A percentile compares a stretch with the other conserved stretches of the same genome.
Evolutionary conservation across 768 basidiomycete genomes (phyloP).

Genomic region (Rhizopogon roseolus): DNA sequence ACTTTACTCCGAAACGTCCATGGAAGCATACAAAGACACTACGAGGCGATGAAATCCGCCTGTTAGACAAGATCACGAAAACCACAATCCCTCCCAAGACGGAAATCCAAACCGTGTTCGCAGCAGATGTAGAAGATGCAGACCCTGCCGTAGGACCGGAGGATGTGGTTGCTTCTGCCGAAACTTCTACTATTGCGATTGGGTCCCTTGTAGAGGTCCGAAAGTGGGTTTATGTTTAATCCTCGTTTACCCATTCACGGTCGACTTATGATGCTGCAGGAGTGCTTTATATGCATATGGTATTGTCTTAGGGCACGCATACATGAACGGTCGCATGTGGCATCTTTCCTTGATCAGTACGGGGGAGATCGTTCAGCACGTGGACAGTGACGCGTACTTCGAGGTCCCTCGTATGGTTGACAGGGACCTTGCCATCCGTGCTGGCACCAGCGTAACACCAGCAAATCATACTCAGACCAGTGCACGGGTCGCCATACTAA

Average conservation of each 20-base stretch:
- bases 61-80: conserved; percentile 17
- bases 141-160: conserved; percentile 6
- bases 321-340: conserved; percentile 25
- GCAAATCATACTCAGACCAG: conserved; percentile 32
- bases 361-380: conserved; percentile 51
- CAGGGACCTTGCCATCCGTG: conserved; percentile 40
- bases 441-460: conserved; percentile 33
- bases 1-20: conserved; percentile 15
- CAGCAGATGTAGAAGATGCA: conserved; percentile 13
- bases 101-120: conserved; percentile 16
- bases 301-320: conserved; percentile 23
- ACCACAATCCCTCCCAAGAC: neutral
- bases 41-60: conserved; percentile 36
- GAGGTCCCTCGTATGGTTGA: conserved; percentile 53
- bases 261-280: conserved; percentile 16
- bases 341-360: conserved; percentile 25
- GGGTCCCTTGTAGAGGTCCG: conserved; percentile 53
- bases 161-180: conserved; percentile 8
- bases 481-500: conserved; percentile 64
- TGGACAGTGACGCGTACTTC: conserved; percentile 53
- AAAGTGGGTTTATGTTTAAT: conserved; percentile 37
- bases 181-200: conserved; percentile 20
- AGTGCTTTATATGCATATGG: conserved; percentile 17
- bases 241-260: no score
- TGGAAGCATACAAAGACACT: conserved; percentile 33